These are phyloP conservation scores for Exophiala calicioides DNA, from an alignment of 2,329 filamentous ascomycete genomes.

Conservation along the genomic window DNA sequence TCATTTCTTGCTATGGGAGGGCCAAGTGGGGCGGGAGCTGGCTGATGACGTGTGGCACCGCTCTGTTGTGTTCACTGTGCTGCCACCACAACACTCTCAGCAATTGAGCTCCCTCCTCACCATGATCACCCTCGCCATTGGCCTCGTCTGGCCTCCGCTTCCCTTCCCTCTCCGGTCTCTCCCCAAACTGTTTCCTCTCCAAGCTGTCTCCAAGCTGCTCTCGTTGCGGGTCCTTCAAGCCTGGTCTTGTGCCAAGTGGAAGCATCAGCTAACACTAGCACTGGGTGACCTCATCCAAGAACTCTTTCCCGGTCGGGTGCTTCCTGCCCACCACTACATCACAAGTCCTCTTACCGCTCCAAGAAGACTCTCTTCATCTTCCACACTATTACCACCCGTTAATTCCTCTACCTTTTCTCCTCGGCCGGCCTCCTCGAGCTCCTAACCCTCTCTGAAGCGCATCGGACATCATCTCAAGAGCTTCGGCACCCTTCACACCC, in stretches of 20 bases:
- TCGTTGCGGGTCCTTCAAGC: background rate
- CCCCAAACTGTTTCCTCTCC: too few relatives aligned
- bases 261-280: too few relatives aligned
- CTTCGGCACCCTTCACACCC: background rate
- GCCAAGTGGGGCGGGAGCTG: background rate
- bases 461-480: too few relatives aligned
- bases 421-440: conserved; percentile 1
- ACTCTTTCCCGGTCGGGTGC: background rate
- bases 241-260: conserved; percentile 1
- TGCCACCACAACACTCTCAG: too few relatives aligned
- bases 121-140: too few relatives aligned
- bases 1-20: background rate
- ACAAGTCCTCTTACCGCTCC: conserved; percentile 12
- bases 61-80: too few relatives aligned
- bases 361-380: conserved; percentile 10
- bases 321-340: conserved; percentile 14
- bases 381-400: conserved; percentile 1
- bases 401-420: background rate
- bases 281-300: conserved; percentile 22
- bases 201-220: background rate
- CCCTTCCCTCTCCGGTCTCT: too few relatives aligned
- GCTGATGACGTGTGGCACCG: too few relatives aligned
- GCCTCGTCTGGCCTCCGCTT: too few relatives aligned
- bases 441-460: background rate
- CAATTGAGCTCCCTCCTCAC: too few relatives aligned